A percentile compares a stretch with the other conserved stretches of the same genome.
phyloP scores from a whole-genome alignment of 2,329 filamentous ascomycete genomes.

The Shiraia bambusicola region DNA sequence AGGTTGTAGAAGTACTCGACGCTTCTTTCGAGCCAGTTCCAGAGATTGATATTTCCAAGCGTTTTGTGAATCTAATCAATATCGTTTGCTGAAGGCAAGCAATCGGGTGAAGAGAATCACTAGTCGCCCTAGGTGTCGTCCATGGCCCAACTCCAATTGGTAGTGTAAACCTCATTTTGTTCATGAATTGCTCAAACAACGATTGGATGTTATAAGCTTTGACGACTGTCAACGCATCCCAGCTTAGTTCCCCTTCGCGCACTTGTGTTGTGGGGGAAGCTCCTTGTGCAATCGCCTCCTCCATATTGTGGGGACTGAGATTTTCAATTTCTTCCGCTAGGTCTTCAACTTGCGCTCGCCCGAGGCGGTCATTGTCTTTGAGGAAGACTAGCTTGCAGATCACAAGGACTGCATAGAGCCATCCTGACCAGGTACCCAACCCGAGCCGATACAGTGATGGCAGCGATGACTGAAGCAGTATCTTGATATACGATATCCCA shows the following conservation, averaged over 20 bases:
- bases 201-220: conserved; percentile 14
- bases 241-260: conserved; percentile 1
- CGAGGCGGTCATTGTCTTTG: conserved; percentile 20
- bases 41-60: conserved; percentile 11
- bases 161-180: conserved; percentile 20
- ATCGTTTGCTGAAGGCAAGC: conserved; percentile 16
- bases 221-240: conserved; percentile 20
- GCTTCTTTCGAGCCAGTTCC: neutral
- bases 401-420: conserved; percentile 27
- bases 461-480: conserved; percentile 9
- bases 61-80: conserved; percentile 19
- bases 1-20: neutral
- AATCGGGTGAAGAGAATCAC: conserved; percentile 16
- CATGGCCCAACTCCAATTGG: conserved; percentile 3
- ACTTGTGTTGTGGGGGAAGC: neutral
- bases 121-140: conserved; percentile 4
- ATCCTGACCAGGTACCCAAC: conserved; percentile 19
- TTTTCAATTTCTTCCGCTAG: conserved; percentile 13
- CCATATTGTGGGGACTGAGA: conserved; percentile 4
- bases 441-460: conserved; percentile 14
- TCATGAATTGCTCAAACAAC: conserved; percentile 17
- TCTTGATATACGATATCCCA: conserved; percentile 16
- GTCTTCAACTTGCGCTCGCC: conserved; percentile 10
- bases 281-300: neutral
- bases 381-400: conserved; percentile 30